Conservation (phyloP, 2,329 filamentous ascomycete species). For the Cordyceps cateniannulata region DNA sequence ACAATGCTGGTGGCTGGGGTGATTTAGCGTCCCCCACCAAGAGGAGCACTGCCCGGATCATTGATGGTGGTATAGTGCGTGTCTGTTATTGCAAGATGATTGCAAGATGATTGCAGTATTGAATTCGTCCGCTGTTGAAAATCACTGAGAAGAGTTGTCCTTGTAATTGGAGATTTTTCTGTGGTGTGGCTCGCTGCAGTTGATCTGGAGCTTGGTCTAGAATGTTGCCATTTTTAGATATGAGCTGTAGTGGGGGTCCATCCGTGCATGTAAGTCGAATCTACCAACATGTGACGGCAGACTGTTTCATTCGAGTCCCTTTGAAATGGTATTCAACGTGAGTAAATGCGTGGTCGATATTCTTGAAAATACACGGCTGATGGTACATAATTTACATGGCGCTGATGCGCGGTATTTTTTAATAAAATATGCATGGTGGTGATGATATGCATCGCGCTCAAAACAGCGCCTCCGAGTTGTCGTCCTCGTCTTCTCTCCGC, state of each 20-base stretch:
- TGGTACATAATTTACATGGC: no score
- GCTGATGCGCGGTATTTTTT: not conserved
- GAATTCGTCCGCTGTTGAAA: not conserved
- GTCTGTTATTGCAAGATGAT: not conserved
- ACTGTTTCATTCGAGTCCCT: not conserved
- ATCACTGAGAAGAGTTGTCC: not conserved
- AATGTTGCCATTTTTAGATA: not conserved
- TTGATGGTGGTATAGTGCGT: not conserved
- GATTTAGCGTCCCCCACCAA: conserved; percentile 11
- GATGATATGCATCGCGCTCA: not conserved
- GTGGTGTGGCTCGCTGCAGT: not conserved
- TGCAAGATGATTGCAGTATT: not conserved
- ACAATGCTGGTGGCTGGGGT: conserved; percentile 13
- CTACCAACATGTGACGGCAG: not conserved
- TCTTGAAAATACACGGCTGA: no score
- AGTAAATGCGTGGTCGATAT: not conserved
- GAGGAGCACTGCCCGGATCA: not conserved
- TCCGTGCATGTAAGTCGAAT: not conserved
- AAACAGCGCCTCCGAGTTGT: not conserved
- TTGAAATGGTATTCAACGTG: not conserved
- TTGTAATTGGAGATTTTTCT: not conserved
- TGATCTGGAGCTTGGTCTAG: not conserved
- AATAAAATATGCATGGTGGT: not conserved
- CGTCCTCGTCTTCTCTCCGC: not conserved
- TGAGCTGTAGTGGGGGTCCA: not conserved